Percentiles rank a stretch among this genome's conserved stretches.
Evolutionary conservation across 345 rosid genomes (phyloP).

Genomic region (Lenwebbia sp.): DNA sequence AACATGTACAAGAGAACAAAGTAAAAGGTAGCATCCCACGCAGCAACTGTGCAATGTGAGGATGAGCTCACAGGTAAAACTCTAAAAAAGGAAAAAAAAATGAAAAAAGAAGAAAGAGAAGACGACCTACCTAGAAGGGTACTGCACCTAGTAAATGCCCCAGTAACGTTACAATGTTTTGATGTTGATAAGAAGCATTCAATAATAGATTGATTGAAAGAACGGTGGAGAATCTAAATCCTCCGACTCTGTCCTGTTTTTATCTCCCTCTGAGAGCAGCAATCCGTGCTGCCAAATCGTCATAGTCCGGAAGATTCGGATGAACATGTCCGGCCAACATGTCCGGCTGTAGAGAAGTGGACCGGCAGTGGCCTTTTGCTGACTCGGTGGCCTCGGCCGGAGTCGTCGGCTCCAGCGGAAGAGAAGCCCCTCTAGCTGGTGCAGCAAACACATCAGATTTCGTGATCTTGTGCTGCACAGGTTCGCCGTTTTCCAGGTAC

Average conservation of each 20-base stretch:
- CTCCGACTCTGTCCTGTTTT: background rate
- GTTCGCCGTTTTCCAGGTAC: background rate
- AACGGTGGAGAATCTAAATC: background rate
- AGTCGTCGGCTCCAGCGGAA: slow-evolving; percentile 1
- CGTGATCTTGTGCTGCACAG: background rate
- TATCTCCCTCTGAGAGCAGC: slow-evolving; percentile 24
- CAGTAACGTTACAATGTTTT: background rate
- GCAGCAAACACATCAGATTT: slow-evolving; percentile 12
- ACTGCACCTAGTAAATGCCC: background rate
- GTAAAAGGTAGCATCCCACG: background rate
- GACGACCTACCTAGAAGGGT: background rate
- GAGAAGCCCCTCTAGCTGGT: slow-evolving; percentile 9
- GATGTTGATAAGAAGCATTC: background rate
- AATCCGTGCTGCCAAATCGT: slow-evolving; percentile 34
- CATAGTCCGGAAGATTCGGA: slow-evolving; percentile 51
- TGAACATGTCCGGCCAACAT: slow-evolving; percentile 24
- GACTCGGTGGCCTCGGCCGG: background rate
- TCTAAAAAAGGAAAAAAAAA: background rate
- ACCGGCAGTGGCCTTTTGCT: slow-evolving; percentile 10
- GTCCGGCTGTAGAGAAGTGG: slow-evolving; percentile 20
- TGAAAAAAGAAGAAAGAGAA: background rate
- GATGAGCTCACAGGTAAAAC: background rate
- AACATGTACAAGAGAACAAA: background rate
- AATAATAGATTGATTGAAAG: background rate
- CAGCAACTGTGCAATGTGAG: background rate